Evolutionary conservation across 805 yeast genomes (phyloP), one percentile per base, ranked within the genome.

Genomic region (Ogataea nakhonphanomensis): DNA sequence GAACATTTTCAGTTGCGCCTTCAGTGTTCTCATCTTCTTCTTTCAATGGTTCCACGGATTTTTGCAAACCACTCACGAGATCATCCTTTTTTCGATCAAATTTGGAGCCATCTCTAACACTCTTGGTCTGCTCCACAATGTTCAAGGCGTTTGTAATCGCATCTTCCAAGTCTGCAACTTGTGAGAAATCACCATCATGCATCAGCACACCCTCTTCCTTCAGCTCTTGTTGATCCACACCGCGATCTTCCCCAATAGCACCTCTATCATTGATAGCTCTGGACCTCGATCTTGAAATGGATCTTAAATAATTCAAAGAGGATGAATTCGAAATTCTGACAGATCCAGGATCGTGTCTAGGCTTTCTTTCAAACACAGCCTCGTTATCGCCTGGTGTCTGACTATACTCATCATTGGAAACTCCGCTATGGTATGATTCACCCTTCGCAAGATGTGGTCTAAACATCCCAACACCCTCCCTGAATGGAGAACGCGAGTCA

Each of bases 381-480:
- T 17, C 39, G 23, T 30, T 22, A 8, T 29, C 36, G 5, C 26
- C 33, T 9, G 46, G 25, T 7, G 31, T 31, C 5, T 25, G 27
- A n/a, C 37, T 36, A 41, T 39, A 55, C 21, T 56, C 76, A 35
- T 70, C 70, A 33, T 70, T 73, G 11, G 61, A 60, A 35, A 70
- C 67, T 8, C 79, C 76, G 51, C 75, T 73, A 51, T 81, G 84
- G 56, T 83, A 83, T 1, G 89, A 79, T 48, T 82, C 90, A 26
- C 91, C 93, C 45, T 84, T 70, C 2, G 91, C 90, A 52, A 84
- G 67, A 61, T 82, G 86, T 1, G 89, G 88, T 57, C 67, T 44
- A 25, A 37, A 37, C 33, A 40, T 31, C 47, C 62, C 76, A 51
- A 45, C 57, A 9, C 55, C 55, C 27, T 53, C 60, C 29, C 58